Evolutionary conservation across 768 basidiomycete species (phyloP), one percentile per base, ranked within the genome.

Genomic region (Pleurotus salmoneostramineus): DNA sequence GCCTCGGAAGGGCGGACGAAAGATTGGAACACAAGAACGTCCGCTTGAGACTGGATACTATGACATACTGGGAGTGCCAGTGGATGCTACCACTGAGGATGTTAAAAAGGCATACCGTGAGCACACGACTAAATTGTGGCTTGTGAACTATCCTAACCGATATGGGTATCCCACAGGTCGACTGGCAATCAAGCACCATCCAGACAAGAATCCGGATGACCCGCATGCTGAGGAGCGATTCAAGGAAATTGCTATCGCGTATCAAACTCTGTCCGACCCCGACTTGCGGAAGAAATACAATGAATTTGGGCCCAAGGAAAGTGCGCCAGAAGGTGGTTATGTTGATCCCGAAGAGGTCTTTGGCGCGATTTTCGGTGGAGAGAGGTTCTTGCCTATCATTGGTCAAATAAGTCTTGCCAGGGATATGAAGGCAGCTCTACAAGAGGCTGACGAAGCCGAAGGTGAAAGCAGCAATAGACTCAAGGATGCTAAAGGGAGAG

Each of bases 21-120:
- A 90, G 77, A 92, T 93, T 61, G 93, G 93, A 1, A 91, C 93
- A 14, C 91, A 95, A 69, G 91, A 93, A 60, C 80, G 84, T 56
- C 94, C 93, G 5, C 74, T 96, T 37, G 93, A 96, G 66, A 94
- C 89, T 0, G 87, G 81, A n/a, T 95, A 95, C 72, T 96, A 95
- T 65, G 93, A 96, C 67, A 78, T 91, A 17, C 77, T 95, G 4
- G 91, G 89, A 5, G 81, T 95, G 1, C 71, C 88, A 0, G 78
- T 89, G 14, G 81, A 84, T 61, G 93, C 93, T 5, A 85, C 87
- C 12, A 80, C 81, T 3, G 92, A 93, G 14, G 93, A 95, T 50
- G 80, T 96, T 68, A 95, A 95, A 80, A 94, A 90, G 68, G 89
- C 94, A 2, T 95, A 96, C 72, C 84, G 94, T 88, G 66, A 60